Evolutionary conservation across 1,284 basidiomycete species (phyloP), one percentile per base, ranked within the genome.

Genomic region (Apiotrichum laibachii): DNA sequence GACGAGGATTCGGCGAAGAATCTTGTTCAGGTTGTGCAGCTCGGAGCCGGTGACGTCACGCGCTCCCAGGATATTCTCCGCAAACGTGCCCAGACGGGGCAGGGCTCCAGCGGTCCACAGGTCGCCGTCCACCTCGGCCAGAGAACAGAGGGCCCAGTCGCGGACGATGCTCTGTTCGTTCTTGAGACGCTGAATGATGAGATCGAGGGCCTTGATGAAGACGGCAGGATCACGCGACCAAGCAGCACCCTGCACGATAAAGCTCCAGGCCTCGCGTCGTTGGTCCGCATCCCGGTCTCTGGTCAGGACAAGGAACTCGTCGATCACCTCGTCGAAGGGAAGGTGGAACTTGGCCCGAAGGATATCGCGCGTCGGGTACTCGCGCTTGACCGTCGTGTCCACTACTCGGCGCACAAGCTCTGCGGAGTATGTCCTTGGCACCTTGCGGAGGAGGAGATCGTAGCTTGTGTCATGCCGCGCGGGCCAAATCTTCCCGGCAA

Each of bases 81-180:
- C 16, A 16, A 46, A 18, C 1, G 53, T 39, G 8, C 31, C 37
- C 33, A 53, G 43, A 19, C 39, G 43, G 11, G 33, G 40, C 12
- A 53, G 52, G 10, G 11, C 12, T 11, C 15, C 44, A 5, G 7
- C 11, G 15, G 26, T 21, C 52, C 52, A 53, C 12, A 44, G 19
- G 9, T 6, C 8, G 4, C 33, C 33, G 19, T 19, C 43, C 7
- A 53, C 31, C 1, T 22, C 11, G 19, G 12, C 6, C 2, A 54
- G 22, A 5, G 44, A 19, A 1, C 4, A 2, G 16, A 47, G 10
- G 2, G 44, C 35, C 4, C 1, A 5, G 6, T 0, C 9, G 44
- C 53, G 53, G 21, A 54, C 44, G 9, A 35, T 34, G 11, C 10
- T 35, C 35, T 54, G 53, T 22, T 54, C 53, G 35, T 54, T 54